Evolutionary conservation across 2,329 filamentous ascomycete species (phyloP), one percentile per base, ranked within the genome.

Genomic region (Cucurbitaria berberidis): DNA sequence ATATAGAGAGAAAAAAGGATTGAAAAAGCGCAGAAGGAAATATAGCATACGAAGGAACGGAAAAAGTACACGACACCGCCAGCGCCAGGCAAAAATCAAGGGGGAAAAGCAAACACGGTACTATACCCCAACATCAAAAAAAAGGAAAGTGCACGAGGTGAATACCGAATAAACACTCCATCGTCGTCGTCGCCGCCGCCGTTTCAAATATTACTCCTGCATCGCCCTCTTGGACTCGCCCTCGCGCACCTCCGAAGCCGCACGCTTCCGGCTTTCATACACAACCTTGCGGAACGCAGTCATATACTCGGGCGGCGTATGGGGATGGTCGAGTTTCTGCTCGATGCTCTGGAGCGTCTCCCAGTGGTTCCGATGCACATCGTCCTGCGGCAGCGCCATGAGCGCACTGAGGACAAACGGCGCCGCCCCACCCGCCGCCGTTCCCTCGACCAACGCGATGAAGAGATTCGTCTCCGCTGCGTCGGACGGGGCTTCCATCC

Each of bases 221-320:
- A 69, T 70, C 4, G 69, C 40, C 32, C 70, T 66, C 56, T 74
- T 74, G 16, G 69, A 53, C 36, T 64, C 64, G 16, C 66, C 64
- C 22, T 68, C 70, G 18, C 62, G 64, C 22, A 51, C 54, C 41
- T 69, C 68, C 2, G 69, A 67, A 21, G 64, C 64, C 11, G 68
- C 62, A 42, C 71, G 64, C 62, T 75, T 75, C 50, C 71, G 66
- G 30, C 51, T 72, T 27, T 72, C 72, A 15, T 67, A 60, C 4
- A 68, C 56, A 15, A 72, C 55, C 29, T 54, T 54, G 11, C 61
- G 66, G 47, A 75, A 72, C 0, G 62, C 52, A 18, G 58, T 62
- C 55, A 65, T 45, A 22, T 67, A 75, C 19, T 43, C 45, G 9
- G 55, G 34, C 8, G 72, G 69, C 8, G 71, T 66, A 19, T 55